Evolutionary conservation across 2,329 filamentous ascomycete genomes (phyloP), one percentile per base, ranked within the genome.

Genomic region (Stachybotrys chlorohalonatus): DNA sequence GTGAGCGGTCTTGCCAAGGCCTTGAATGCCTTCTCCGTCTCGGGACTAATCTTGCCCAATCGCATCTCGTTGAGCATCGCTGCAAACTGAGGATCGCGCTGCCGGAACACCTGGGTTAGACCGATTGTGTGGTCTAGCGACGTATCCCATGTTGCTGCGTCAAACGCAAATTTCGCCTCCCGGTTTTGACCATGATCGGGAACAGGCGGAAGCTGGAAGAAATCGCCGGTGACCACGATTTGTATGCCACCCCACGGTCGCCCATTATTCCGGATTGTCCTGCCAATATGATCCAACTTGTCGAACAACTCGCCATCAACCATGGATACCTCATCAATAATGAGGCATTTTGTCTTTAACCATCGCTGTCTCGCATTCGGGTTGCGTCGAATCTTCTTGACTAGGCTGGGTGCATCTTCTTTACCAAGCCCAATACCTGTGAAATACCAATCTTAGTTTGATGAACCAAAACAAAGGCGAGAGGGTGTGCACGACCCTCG

Each of bases 1-100:
- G 79, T 75, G 1, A 95, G 76, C 0, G 85, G 84, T 31, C 94
- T 79, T 31, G 83, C 81, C 3, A 99, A 75, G 4, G 78, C 79
- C 62, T 81, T 85, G 73, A 99, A 99, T 0, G 85, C 82, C 8
- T 80, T 75, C 39, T 95, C 85, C 0, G 92, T 96, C 8, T 82
- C 74, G n/a, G 84, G 79, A 36, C 81, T 88, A 53, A 97, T 85
- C 53, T 82, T 86, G 5, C 94, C 94, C 54, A 97, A 77, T 51
- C 94, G 86, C 90, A 99, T 96, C 70, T 99, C 93, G 66, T 99
- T 99, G 52, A 99, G 80, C 92, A 99, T 99, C 6, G 80, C 78
- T 11, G 94, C 94, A 70, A 99, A 99, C 30, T 88, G 76, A 52
- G 82, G 82, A 66, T 99, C 94, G 59, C 89, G 91, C 67, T 99